These are phyloP conservation scores for Colletotrichum sp. DNA, from an alignment of 2,329 filamentous ascomycete genomes.

Conservation along the genomic window DNA sequence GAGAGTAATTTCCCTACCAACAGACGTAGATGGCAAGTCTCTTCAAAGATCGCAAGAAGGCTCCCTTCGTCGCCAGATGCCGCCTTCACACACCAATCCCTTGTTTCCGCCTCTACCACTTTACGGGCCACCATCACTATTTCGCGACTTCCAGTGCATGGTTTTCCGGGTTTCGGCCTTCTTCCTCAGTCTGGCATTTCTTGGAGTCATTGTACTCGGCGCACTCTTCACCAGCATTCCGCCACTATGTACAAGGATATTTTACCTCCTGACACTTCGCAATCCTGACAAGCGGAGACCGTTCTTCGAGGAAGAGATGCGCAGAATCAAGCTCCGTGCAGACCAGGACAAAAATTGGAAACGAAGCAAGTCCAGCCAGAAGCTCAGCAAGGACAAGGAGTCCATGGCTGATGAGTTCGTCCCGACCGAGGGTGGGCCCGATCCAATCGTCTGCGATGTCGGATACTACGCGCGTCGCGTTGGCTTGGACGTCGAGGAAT, in stretches of 20 bases:
- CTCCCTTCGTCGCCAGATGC: constrained; percentile 53
- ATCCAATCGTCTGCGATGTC: constrained; percentile 79
- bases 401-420: constrained; percentile 62
- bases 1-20: constrained; percentile 28
- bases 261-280: constrained; percentile 60
- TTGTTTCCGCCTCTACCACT: constrained; percentile 84
- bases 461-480: constrained; percentile 87
- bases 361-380: constrained; percentile 41
- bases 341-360: constrained; percentile 69
- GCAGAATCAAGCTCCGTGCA: constrained; percentile 59
- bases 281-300: constrained; percentile 66
- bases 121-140: constrained; percentile 75
- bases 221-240: constrained; percentile 73
- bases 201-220: constrained; percentile 77
- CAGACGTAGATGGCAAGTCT: constrained; percentile 34
- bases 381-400: constrained; percentile 44
- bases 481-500: constrained; percentile 83
- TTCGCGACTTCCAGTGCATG: constrained; percentile 69
- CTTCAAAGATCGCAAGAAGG: constrained; percentile 50
- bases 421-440: constrained; percentile 80
- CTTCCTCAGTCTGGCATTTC: constrained; percentile 78
- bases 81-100: constrained; percentile 75
- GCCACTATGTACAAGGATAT: constrained; percentile 49
- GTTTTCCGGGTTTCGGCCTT: constrained; percentile 72
- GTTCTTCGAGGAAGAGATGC: constrained; percentile 76